These are phyloP conservation scores for Celoporthe dispersa DNA, from an alignment of 2,329 filamentous ascomycete genomes.

Conservation along the genomic window DNA sequence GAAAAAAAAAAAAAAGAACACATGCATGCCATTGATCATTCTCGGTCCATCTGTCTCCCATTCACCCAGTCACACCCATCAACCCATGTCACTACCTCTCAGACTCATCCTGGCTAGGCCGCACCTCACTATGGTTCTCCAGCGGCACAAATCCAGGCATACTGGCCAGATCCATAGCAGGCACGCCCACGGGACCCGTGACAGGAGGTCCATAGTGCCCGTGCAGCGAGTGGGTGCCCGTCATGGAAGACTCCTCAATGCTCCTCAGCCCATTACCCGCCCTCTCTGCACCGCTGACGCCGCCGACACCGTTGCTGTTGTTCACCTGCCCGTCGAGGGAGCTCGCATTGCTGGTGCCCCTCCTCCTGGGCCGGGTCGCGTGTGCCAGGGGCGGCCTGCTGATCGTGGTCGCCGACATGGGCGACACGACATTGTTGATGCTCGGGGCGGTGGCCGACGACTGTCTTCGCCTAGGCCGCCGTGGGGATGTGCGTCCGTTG, in stretches of 20 bases:
- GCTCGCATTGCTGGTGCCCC: constrained; percentile 37
- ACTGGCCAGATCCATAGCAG: constrained; percentile 28
- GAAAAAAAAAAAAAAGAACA: too few species aligned
- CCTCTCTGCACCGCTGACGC: constrained; percentile 29
- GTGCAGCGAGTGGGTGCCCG: constrained; percentile 40
- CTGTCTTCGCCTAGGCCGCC: neutral
- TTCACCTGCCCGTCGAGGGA: constrained; percentile 29
- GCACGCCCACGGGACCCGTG: constrained; percentile 33
- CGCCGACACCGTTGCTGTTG: neutral
- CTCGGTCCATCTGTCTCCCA: too few species aligned
- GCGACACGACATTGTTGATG: constrained; percentile 19
- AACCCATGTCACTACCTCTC: neutral
- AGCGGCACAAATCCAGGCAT: constrained; percentile 22
- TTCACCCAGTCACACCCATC: neutral
- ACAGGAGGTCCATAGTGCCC: constrained; percentile 51
- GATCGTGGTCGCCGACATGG: constrained; percentile 12
- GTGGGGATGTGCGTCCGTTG: constrained; percentile 20
- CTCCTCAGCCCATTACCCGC: constrained; percentile 35
- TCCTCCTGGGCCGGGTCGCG: constrained; percentile 31
- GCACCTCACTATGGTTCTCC: constrained; percentile 1
- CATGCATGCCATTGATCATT: neutral
- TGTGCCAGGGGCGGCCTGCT: constrained; percentile 16
- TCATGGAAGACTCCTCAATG: constrained; percentile 44
- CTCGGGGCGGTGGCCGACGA: constrained; percentile 8
- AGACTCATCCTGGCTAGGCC: neutral